Conservation (phyloP, 176 grass and related monocot species). For the sorghum (Sorghum bicolor) region DNA sequence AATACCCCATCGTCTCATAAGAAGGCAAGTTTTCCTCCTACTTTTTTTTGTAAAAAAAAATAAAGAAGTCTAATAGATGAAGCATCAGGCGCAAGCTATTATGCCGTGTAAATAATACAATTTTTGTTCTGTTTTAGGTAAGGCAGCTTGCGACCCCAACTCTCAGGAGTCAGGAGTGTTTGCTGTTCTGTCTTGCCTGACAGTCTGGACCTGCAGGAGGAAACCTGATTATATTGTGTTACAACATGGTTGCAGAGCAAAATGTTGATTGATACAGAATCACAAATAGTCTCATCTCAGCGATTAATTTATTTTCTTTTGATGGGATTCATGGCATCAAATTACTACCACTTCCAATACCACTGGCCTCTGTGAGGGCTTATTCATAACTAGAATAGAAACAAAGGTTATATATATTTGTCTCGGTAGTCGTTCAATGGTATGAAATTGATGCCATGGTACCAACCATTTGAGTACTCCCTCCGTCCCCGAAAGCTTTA, state of each 20-base stretch:
- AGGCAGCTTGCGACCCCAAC: background rate
- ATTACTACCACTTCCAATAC: background rate
- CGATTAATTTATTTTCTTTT: background rate
- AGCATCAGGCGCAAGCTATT: background rate
- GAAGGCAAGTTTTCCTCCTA: background rate
- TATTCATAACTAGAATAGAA: no score
- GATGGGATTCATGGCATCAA: background rate
- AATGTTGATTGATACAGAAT: background rate
- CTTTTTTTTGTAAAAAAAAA: background rate
- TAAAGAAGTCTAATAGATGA: background rate
- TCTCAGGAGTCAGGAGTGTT: background rate
- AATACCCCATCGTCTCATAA: background rate
- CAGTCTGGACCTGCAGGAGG: background rate
- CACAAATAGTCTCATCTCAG: background rate
- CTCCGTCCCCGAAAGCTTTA: no score
- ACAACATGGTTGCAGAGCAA: background rate
- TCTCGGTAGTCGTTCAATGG: background rate
- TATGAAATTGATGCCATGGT: background rate
- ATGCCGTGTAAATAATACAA: background rate
- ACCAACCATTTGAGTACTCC: background rate
- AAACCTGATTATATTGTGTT: background rate
- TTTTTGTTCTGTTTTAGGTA: background rate
- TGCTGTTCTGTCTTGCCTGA: background rate
- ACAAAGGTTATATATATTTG: background rate
- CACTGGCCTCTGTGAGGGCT: no score